phyloP scores from a whole-genome alignment of 2,329 filamentous ascomycete species.

The Cordyceps fumosorosea region DNA sequence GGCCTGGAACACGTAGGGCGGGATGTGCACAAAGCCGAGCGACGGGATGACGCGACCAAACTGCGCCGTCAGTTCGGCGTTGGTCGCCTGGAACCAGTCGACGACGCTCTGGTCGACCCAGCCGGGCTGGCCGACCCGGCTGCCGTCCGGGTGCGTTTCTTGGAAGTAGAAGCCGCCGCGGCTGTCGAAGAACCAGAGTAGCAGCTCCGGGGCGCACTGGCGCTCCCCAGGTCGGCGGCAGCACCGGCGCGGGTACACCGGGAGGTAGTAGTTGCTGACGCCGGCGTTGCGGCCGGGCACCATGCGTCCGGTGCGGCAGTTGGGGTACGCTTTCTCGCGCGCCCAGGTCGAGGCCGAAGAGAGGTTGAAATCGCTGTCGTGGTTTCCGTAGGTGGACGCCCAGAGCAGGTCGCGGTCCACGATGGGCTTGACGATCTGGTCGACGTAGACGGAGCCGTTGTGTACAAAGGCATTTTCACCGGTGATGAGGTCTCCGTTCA shows the following conservation, averaged over 20 bases:
- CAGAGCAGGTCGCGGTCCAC: constrained; percentile 49
- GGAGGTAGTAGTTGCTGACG: constrained; percentile 42
- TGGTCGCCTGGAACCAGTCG: constrained; percentile 36
- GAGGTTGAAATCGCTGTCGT: constrained; percentile 56
- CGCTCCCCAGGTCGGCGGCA: constrained; percentile 11
- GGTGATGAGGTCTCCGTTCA: constrained; percentile 64
- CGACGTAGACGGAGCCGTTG: constrained; percentile 51
- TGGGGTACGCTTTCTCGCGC: constrained; percentile 33
- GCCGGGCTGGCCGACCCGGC: constrained; percentile 29
- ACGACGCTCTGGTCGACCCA: constrained; percentile 42
- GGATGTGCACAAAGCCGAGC: constrained; percentile 44
- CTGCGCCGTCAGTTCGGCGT: constrained; percentile 22
- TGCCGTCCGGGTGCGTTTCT: constrained; percentile 23
- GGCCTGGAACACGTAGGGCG: constrained; percentile 35
- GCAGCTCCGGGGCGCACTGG: constrained; percentile 31
- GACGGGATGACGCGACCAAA: constrained; percentile 35
- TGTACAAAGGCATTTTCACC: constrained; percentile 54
- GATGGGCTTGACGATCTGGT: constrained; percentile 53
- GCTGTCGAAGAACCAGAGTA: constrained; percentile 70
- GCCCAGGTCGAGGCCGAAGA: constrained; percentile 37
- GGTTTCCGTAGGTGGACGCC: constrained; percentile 67
- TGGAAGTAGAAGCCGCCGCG: constrained; percentile 50
- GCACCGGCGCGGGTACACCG: constrained; percentile 35
- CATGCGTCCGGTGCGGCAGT: constrained; percentile 36
- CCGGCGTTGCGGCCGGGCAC: constrained; percentile 30